Conservation (phyloP, 495 filamentous ascomycete species). For the Parachaetomium inaequale region DNA sequence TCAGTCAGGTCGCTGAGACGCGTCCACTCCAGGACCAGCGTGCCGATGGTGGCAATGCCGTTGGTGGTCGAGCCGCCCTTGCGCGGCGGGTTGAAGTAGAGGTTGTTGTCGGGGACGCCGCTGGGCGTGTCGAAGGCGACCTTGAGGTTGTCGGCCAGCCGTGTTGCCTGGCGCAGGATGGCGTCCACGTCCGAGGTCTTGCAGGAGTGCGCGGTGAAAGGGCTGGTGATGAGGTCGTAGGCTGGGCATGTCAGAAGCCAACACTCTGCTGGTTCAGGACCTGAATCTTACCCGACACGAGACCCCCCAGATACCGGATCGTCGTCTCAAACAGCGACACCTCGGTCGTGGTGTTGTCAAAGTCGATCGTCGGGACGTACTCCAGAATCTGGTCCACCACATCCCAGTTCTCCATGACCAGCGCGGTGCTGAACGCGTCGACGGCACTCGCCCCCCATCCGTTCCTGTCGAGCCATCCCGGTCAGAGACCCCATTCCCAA, state of each 20-base stretch:
- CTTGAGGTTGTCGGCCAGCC: slow-evolving; percentile 67
- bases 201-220: slow-evolving; percentile 51
- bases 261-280: background rate
- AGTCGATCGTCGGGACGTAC: slow-evolving; percentile 66
- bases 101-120: slow-evolving; percentile 71
- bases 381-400: slow-evolving; percentile 67
- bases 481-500: background rate
- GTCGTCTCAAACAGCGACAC: slow-evolving; percentile 88
- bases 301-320: slow-evolving; percentile 78
- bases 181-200: slow-evolving; percentile 48
- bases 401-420: slow-evolving; percentile 68
- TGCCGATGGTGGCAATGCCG: slow-evolving; percentile 67
- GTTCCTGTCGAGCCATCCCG: slow-evolving; percentile 52
- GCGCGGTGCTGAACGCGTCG: slow-evolving; percentile 76
- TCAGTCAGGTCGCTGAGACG: slow-evolving; percentile 74
- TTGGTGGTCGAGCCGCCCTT: slow-evolving; percentile 52
- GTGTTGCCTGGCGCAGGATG: slow-evolving; percentile 63
- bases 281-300: slow-evolving; percentile 56
- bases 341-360: slow-evolving; percentile 51
- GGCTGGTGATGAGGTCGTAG: slow-evolving; percentile 76
- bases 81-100: slow-evolving; percentile 56
- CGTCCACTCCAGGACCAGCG: slow-evolving; percentile 81
- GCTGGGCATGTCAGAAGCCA: slow-evolving; percentile 38
- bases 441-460: slow-evolving; percentile 84
- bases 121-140: slow-evolving; percentile 73